These are phyloP conservation scores for Arctium minus DNA, from an alignment of 129 eudicot genomes.

Conservation along the genomic window DNA sequence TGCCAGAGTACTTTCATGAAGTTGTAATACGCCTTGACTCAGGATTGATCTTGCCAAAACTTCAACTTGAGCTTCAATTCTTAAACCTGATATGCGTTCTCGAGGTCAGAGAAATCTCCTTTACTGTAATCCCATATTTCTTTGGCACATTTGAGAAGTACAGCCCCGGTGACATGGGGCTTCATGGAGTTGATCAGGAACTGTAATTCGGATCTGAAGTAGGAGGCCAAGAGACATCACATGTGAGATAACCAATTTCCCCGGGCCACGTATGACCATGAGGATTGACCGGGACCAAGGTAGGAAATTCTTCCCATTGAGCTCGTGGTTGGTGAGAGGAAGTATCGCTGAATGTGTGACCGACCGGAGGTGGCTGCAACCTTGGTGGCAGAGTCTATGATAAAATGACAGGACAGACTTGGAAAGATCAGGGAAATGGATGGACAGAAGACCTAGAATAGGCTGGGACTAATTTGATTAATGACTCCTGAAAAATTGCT, in stretches of 20 bases:
- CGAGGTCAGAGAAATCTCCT: not conserved
- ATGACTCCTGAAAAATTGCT: no score
- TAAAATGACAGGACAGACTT: not conserved
- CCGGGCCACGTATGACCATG: not conserved
- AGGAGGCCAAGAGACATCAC: not conserved
- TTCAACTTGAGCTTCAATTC: not conserved
- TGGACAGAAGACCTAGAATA: no score
- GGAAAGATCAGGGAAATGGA: no score
- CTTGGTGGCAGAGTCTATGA: not conserved
- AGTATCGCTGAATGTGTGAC: not conserved
- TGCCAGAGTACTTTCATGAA: not conserved
- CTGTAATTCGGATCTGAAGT: not conserved
- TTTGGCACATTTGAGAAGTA: not conserved
- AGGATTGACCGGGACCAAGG: not conserved
- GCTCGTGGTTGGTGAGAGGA: not conserved
- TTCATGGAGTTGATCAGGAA: not conserved
- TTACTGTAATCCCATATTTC: not conserved
- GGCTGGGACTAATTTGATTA: no score
- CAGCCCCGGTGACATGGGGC: not conserved
- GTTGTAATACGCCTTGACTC: not conserved
- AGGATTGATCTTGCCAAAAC: not conserved
- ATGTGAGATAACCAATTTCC: not conserved
- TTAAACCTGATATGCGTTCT: not conserved
- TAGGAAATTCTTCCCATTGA: not conserved
- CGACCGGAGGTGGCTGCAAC: not conserved